Conservation (phyloP, 2,329 filamentous ascomycete genomes). For the Thelonectria rubi region DNA sequence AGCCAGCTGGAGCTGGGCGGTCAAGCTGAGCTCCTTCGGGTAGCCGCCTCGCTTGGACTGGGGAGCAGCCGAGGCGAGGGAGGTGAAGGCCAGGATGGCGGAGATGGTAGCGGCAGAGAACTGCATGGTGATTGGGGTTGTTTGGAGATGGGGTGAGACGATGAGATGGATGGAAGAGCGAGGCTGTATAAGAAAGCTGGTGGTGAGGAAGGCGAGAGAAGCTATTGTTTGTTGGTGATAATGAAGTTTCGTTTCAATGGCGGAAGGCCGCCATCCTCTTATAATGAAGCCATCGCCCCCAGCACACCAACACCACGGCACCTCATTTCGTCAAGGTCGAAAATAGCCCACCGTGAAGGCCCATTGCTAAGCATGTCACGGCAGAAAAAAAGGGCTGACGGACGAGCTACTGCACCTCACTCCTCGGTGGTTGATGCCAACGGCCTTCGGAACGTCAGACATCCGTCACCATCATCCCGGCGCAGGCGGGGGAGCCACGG, state of each 20-base stretch:
- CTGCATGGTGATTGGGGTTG: slow-evolving; percentile 46
- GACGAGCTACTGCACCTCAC: no score
- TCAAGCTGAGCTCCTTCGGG: slow-evolving; percentile 42
- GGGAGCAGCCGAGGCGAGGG: slow-evolving; percentile 44
- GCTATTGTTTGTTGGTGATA: slow-evolving; percentile 17
- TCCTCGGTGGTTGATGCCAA: no score
- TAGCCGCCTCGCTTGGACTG: slow-evolving; percentile 23
- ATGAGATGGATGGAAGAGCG: neutral
- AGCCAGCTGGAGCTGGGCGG: slow-evolving; percentile 51
- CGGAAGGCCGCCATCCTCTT: slow-evolving; percentile 34
- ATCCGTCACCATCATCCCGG: neutral
- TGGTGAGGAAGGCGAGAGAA: neutral
- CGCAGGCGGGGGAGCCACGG: neutral
- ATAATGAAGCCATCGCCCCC: slow-evolving; percentile 26
- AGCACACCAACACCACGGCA: neutral
- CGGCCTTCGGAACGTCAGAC: neutral
- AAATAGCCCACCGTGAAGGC: neutral
- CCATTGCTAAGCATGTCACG: neutral
- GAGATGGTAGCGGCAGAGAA: slow-evolving; percentile 46
- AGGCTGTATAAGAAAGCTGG: neutral
- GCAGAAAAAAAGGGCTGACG: slow-evolving; percentile 1
- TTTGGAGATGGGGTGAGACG: slow-evolving; percentile 3
- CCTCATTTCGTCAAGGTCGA: neutral
- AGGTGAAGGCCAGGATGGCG: slow-evolving; percentile 52
- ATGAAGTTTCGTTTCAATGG: slow-evolving; percentile 30